These are phyloP conservation scores for Amanita thiersii DNA, from an alignment of 768 basidiomycete genomes.

Conservation along the genomic window DNA sequence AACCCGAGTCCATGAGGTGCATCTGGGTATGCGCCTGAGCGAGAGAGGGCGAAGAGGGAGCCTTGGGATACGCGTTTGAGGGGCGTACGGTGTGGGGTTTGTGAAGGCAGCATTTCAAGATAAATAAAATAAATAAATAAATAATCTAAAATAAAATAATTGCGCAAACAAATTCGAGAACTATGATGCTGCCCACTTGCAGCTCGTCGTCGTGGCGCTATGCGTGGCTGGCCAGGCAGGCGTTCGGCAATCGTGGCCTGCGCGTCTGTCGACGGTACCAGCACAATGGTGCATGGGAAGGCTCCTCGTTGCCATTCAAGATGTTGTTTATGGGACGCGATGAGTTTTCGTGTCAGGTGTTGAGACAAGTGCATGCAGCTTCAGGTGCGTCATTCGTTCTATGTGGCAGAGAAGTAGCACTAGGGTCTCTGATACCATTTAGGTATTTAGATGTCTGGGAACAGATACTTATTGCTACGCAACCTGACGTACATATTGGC, in stretches of 20 bases:
- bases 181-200: too few species aligned
- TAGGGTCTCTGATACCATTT: slow-evolving; percentile 11
- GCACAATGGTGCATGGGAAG: not conserved
- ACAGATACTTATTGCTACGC: slow-evolving; percentile 58
- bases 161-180: too few species aligned
- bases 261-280: not conserved
- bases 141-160: too few species aligned
- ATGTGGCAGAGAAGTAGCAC: slow-evolving; percentile 1
- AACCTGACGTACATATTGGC: slow-evolving; percentile 58
- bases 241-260: too few species aligned
- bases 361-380: slow-evolving; percentile 55
- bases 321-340: slow-evolving; percentile 88
- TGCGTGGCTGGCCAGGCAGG: too few species aligned
- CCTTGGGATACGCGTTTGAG: slow-evolving; percentile 87
- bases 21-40: slow-evolving; percentile 63
- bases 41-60: slow-evolving; percentile 79
- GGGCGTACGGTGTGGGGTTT: slow-evolving; percentile 68
- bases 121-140: too few species aligned
- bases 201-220: too few species aligned
- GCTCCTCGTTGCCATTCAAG: slow-evolving; percentile 45
- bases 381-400: slow-evolving; percentile 33
- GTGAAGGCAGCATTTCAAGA: slow-evolving; percentile 13
- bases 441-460: slow-evolving; percentile 66
- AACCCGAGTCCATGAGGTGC: slow-evolving; percentile 83
- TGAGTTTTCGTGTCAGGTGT: slow-evolving; percentile 73